Evolutionary conservation across 495 filamentous ascomycete genomes (phyloP), one percentile per base, ranked within the genome.

Genomic region (Durotheca rogersii): DNA sequence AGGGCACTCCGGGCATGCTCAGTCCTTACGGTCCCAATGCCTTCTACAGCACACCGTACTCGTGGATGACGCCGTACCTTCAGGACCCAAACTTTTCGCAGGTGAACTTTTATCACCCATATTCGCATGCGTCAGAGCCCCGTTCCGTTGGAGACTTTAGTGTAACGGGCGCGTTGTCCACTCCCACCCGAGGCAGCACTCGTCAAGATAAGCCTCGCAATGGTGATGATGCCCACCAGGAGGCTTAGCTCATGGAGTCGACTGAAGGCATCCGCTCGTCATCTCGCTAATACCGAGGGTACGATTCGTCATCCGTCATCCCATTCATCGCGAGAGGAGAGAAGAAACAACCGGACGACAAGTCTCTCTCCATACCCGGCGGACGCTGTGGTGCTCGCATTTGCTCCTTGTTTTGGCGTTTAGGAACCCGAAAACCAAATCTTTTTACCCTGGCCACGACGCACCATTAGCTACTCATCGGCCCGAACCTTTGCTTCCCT

Each of bases 21-120:
- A 53, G 33, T 14, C 53, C 46, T 3, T 27, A 27, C 23, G 23
- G 23, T 4, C 1, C 45, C 11, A 21, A 14, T 29, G 11, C 34
- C 3, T 51, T 42, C 20, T 58, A 58, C 18, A 9, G 19, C 0
- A 39, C 47, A 2, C 49, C 49, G 0, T 41, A 41, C 6, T 11
- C 34, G 11, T 58, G 55, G 55, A 35, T 46, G 31, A 58, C 55
- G 0, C 55, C 55, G 4, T 58, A 58, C 15, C 44, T 58, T 6
- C 55, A 58, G 14, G 55, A 53, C 10, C 49, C 55, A 7, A 40
- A 33, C n/a, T n/a, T 15, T 45, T 30, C 15, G 43, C 27, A 20
- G 2, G 23, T 50, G 45, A 15, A 7, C 5, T 52, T 39, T 9
- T 52, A 25, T 14, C 7, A 45, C 2, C 4, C 18, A 6, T 53